phyloP scores from a whole-genome alignment of 495 filamentous ascomycete species.

The Clavariopsis aquatica region DNA sequence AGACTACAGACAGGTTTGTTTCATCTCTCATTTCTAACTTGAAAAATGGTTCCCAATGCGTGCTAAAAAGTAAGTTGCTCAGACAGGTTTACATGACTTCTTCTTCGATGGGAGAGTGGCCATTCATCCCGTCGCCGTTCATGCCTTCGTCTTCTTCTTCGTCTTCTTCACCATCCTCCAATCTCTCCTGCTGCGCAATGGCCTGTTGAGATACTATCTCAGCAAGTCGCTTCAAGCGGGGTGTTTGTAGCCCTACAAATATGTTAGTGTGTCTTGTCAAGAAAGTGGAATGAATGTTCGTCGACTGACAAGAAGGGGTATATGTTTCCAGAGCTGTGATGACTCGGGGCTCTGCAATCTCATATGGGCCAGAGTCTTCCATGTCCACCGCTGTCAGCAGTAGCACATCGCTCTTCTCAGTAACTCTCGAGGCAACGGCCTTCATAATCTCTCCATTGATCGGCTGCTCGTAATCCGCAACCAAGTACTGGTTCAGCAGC shows the following conservation, averaged over 20 bases:
- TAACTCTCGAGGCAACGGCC: slow-evolving; percentile 93
- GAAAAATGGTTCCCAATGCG: not conserved
- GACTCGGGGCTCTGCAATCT: slow-evolving; percentile 93
- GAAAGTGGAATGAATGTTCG: no score
- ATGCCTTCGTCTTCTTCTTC: slow-evolving; percentile 42
- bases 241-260: slow-evolving; percentile 83
- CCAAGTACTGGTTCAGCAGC: slow-evolving; percentile 95
- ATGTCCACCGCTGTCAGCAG: slow-evolving; percentile 93
- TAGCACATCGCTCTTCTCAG: slow-evolving; percentile 96
- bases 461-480: slow-evolving; percentile 98
- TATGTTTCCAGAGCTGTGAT: slow-evolving; percentile 98
- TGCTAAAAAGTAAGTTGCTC: not conserved
- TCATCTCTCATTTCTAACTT: not conserved
- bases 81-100: slow-evolving; percentile 14
- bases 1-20: slow-evolving; percentile 7
- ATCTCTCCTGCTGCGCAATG: slow-evolving; percentile 86
- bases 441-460: slow-evolving; percentile 99
- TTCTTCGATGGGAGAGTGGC: slow-evolving; percentile 32
- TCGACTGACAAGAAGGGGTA: slow-evolving; percentile 87
- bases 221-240: slow-evolving; percentile 86
- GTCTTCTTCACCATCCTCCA: slow-evolving; percentile 55
- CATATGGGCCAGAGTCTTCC: slow-evolving; percentile 99
- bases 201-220: slow-evolving; percentile 97
- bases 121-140: slow-evolving; percentile 25
- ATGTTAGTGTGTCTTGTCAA: slow-evolving; percentile 36